Evolutionary conservation across 441 rosid genomes (phyloP), one percentile per base, ranked within the genome.

Genomic region (Arabidopsis lyrata): DNA sequence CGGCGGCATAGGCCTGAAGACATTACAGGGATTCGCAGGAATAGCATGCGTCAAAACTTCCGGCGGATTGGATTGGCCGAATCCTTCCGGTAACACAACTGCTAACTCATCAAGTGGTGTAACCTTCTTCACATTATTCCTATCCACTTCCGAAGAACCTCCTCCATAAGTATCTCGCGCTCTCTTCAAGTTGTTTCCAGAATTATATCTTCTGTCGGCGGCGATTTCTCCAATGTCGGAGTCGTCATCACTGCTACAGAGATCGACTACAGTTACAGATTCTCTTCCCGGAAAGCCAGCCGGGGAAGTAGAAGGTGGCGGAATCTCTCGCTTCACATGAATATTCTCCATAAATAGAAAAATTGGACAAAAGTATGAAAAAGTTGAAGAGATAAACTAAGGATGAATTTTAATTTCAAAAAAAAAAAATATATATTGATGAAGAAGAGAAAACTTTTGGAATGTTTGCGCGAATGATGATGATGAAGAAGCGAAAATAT

Each of bases 231-330:
- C 84, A 36, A 75, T 16, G 34, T 86, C 90, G 13, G 90, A 87
- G 20, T 81, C 89, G 20, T 70, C 71, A 70, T 86, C 86, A 59
- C 84, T 74, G 68, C 86, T 82, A 44, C 87, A 54, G 55, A 90
- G 87, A 34, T 86, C 83, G 78, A 88, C 82, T 9, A 88, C 62
- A n/a, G 82, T 56, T 4, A 54, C 52, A 18, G 81, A 53, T 12
- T 66, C 41, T 12, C 45, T 36, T 34, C 20, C 22, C 4, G 74
- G 35, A 11, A 47, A 22, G 34, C 44, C 49, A 13, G 49, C 10
- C 9, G 75, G 22, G 13, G 78, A 1, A 29, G 56, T 14, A 3
- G 71, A 24, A 13, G 67, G 15, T 36, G 69, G 81, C 8, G n/a
- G 10, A 15, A 52, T 45, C 77, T 88, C 89, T 42, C 57, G 78